phyloP scores from a whole-genome alignment of 495 filamentous ascomycete genomes.

The Hyaloscypha bicolor region DNA sequence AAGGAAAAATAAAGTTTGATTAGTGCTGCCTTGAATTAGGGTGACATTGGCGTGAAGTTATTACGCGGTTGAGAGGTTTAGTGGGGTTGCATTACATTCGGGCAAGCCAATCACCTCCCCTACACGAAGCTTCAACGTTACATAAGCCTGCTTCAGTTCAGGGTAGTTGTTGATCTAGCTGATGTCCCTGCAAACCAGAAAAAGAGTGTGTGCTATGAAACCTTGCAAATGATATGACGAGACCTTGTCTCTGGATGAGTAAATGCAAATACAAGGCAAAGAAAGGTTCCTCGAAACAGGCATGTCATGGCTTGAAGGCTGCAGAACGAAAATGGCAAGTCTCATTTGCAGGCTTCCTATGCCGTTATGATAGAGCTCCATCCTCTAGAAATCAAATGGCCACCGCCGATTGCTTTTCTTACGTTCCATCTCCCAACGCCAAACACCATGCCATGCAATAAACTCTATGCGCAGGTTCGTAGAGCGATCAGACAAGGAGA shows the following conservation, averaged over 20 bases:
- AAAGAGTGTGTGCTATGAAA: background rate
- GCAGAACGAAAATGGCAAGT: too few species aligned
- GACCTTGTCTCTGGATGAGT: background rate
- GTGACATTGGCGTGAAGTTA: background rate
- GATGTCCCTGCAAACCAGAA: background rate
- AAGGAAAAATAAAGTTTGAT: background rate
- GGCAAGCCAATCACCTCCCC: background rate
- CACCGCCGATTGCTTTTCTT: background rate
- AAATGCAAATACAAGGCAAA: too few species aligned
- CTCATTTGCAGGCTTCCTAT: too few species aligned
- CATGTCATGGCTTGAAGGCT: too few species aligned
- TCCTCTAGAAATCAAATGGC: slow-evolving; percentile 4
- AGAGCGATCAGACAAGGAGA: background rate
- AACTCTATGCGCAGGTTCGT: background rate
- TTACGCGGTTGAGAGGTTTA: background rate
- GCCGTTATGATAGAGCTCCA: too few species aligned
- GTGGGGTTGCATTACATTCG: background rate
- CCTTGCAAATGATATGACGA: background rate
- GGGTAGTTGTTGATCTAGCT: too few species aligned
- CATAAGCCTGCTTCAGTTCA: background rate
- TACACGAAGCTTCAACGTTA: background rate
- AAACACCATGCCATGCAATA: slow-evolving; percentile 21
- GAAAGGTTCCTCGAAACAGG: too few species aligned
- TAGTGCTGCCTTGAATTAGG: background rate
- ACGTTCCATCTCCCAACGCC: slow-evolving; percentile 4